Percentiles rank a stretch among this genome's conserved stretches.
phyloP scores from a whole-genome alignment of 2,329 filamentous ascomycete genomes.

The Fusarium sp. region DNA sequence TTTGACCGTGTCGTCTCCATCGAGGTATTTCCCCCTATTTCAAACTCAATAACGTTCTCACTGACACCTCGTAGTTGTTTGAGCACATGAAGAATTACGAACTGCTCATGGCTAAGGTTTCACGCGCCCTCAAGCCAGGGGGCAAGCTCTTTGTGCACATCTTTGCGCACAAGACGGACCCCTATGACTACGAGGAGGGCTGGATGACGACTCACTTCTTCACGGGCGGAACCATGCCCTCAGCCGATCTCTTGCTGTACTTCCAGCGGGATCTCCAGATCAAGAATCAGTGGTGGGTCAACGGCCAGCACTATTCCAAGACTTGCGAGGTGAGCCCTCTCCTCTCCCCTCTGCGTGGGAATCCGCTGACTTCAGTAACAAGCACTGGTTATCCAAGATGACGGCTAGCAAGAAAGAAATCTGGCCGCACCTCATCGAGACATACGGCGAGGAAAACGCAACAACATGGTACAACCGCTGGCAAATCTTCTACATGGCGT shows the following conservation, averaged over 20 bases:
- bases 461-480: constrained; percentile 72
- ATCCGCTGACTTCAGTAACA: neutral
- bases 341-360: neutral
- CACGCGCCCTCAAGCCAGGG: constrained; percentile 63
- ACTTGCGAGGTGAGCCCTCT: constrained; percentile 66
- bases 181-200: constrained; percentile 74
- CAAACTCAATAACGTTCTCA: neutral
- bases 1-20: constrained; percentile 74
- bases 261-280: constrained; percentile 70
- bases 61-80: constrained; percentile 60
- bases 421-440: constrained; percentile 69
- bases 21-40: constrained; percentile 49
- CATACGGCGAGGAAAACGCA: constrained; percentile 68
- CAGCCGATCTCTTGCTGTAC: constrained; percentile 69
- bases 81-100: constrained; percentile 82
- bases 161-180: constrained; percentile 68
- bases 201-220: constrained; percentile 81
- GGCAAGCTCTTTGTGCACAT: constrained; percentile 76
- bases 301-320: constrained; percentile 70
- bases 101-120: constrained; percentile 69
- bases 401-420: constrained; percentile 64
- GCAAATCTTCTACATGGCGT: constrained; percentile 77
- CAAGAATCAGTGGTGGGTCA: constrained; percentile 74
- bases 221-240: constrained; percentile 75
- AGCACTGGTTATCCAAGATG: constrained; percentile 71